A percentile compares a stretch with the other conserved stretches of the same genome.
Conservation (phyloP, 2,329 filamentous ascomycete genomes). For the Ceratocystis harringtonii region DNA sequence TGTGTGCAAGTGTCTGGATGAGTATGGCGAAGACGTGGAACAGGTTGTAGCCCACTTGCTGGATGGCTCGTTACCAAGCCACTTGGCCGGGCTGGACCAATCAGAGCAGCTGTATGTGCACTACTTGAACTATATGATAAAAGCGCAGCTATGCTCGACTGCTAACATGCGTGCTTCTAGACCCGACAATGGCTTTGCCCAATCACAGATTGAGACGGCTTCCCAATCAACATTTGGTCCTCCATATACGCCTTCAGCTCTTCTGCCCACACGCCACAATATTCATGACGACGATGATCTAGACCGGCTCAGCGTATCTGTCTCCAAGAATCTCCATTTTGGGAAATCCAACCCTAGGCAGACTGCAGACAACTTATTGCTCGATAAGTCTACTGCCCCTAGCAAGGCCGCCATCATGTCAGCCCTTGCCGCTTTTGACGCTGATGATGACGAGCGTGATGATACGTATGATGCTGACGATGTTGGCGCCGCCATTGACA, state of each 20-base stretch:
- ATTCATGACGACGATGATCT: conserved; percentile 70
- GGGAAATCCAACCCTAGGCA: conserved; percentile 51
- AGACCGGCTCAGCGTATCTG: conserved; percentile 51
- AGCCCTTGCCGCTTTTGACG: conserved; percentile 76
- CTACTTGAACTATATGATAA: not conserved
- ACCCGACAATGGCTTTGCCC: conserved; percentile 8
- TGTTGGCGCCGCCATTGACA: conserved; percentile 76
- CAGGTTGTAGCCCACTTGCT: conserved; percentile 68
- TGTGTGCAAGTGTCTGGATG: conserved; percentile 61
- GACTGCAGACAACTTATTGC: conserved; percentile 58
- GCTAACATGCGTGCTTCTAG: conserved; percentile 1
- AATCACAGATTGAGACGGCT: conserved; percentile 28
- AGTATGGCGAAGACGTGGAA: conserved; percentile 64
- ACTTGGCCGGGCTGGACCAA: conserved; percentile 50
- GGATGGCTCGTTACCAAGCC: conserved; percentile 56
- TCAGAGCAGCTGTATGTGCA: conserved; percentile 41
- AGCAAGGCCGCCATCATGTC: conserved; percentile 79
- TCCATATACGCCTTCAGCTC: conserved; percentile 19
- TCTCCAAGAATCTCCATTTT: conserved; percentile 53
- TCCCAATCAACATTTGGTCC: conserved; percentile 44
- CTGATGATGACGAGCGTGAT: conserved; percentile 89
- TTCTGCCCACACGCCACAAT: conserved; percentile 48
- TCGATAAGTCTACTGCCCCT: conserved; percentile 47
- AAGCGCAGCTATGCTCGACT: not conserved
- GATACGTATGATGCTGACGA: conserved; percentile 92